These are phyloP conservation scores for Talaromyces sp. DNA, from an alignment of 2,329 filamentous ascomycete genomes.

Conservation along the genomic window DNA sequence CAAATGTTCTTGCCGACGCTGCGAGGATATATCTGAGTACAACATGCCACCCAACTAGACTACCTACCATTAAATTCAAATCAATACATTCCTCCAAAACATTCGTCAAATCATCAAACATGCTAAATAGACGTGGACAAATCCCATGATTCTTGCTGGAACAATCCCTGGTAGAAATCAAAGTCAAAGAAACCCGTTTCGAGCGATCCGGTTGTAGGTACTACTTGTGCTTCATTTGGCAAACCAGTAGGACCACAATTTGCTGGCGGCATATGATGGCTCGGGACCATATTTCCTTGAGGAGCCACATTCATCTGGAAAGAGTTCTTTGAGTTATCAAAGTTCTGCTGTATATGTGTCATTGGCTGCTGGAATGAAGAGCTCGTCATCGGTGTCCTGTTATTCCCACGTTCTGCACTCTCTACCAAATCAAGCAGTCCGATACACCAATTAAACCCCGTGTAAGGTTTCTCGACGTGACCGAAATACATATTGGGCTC, in stretches of 20 bases:
- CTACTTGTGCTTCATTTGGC: not conserved
- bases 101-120: not conserved
- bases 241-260: not conserved
- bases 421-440: not conserved
- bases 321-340: not conserved
- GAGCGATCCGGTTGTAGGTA: not conserved
- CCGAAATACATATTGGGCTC: conserved; percentile 4
- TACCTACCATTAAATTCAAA: not conserved
- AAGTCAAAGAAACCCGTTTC: conserved; percentile 5
- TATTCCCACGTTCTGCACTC: not conserved
- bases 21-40: not conserved
- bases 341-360: not conserved
- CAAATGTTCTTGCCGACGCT: not conserved
- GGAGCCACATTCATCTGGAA: not conserved
- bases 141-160: conserved; percentile 9
- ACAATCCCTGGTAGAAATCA: conserved; percentile 8
- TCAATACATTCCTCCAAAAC: not conserved
- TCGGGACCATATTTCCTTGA: not conserved
- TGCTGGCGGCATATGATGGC: not conserved
- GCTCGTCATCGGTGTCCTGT: not conserved
- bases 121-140: not conserved
- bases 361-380: not conserved
- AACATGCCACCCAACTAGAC: not conserved
- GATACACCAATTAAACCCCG: not conserved
- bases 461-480: not conserved